These are phyloP conservation scores for Geoglossum glabrum DNA, from an alignment of 495 filamentous ascomycete genomes.

Conservation along the genomic window DNA sequence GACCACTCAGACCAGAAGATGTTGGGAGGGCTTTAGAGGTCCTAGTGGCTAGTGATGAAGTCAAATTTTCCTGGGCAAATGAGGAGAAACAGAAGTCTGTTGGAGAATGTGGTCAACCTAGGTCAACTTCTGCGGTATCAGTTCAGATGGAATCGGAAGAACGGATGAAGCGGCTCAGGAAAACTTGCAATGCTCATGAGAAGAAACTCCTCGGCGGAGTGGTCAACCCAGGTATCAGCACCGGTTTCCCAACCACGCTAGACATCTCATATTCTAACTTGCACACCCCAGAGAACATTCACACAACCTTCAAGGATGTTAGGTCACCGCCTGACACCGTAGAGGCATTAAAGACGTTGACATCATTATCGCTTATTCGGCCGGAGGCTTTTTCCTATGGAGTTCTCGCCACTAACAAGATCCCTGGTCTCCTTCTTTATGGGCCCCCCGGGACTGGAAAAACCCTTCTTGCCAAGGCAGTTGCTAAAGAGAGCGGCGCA, in stretches of 20 bases:
- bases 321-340: conserved; percentile 66
- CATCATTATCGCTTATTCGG: conserved; percentile 65
- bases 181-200: conserved; percentile 50
- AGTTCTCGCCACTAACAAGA: conserved; percentile 76
- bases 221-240: conserved; percentile 34
- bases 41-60: conserved; percentile 24
- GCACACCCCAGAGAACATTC: conserved; percentile 33
- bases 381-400: conserved; percentile 94
- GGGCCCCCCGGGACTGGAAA: conserved; percentile 94
- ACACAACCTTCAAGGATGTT: conserved; percentile 69
- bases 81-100: conserved; percentile 13
- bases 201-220: conserved; percentile 67
- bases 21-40: conserved; percentile 21
- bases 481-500: conserved; percentile 83
- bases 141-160: conserved; percentile 7
- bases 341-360: conserved; percentile 74
- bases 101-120: not conserved
- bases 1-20: conserved; percentile 13
- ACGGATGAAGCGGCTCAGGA: conserved; percentile 21
- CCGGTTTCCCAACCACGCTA: not conserved
- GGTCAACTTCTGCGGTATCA: not conserved
- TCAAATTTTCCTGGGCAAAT: conserved; percentile 23
- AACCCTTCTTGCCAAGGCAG: conserved; percentile 84
- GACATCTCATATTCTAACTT: not conserved
- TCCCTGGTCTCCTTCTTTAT: conserved; percentile 77